Evolutionary conservation across 176 grass and related monocot genomes (phyloP).

Genomic region (Rhynchospora breviuscula): DNA sequence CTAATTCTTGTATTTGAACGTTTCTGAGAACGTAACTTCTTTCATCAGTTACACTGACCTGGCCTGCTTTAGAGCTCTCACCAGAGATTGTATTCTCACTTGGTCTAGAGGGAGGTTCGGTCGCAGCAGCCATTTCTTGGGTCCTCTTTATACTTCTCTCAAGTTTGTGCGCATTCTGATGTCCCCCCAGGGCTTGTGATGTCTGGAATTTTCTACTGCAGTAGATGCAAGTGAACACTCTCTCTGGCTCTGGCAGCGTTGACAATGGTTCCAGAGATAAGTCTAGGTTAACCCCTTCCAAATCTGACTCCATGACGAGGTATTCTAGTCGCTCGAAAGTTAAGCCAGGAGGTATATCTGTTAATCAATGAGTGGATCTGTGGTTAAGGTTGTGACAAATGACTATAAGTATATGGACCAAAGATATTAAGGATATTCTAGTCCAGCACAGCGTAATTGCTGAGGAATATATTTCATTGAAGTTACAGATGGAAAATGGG

Average conservation of each 20-base stretch:
- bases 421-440: neutral
- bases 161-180: slow-evolving; percentile 95
- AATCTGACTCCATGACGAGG: neutral
- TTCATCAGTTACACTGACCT: slow-evolving; percentile 24
- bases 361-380: neutral
- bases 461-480: neutral
- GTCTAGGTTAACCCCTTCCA: slow-evolving; percentile 35
- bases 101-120: neutral
- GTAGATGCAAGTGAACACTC: slow-evolving; percentile 80
- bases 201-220: slow-evolving; percentile 74
- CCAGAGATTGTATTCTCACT: neutral
- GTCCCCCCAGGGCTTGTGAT: slow-evolving; percentile 84
- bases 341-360: neutral
- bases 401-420: neutral
- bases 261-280: slow-evolving; percentile 42
- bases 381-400: neutral
- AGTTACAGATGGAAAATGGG: neutral
- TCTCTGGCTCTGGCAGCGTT: slow-evolving; percentile 30
- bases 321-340: neutral
- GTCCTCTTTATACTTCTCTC: slow-evolving; percentile 61
- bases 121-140: neutral
- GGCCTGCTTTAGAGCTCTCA: slow-evolving; percentile 35
- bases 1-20: neutral
- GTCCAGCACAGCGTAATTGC: neutral
- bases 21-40: neutral